Base-by-base conservation (phyloP, 2,329 filamentous ascomycete species). In the Arthrobotrys sphaeroides region DNA sequence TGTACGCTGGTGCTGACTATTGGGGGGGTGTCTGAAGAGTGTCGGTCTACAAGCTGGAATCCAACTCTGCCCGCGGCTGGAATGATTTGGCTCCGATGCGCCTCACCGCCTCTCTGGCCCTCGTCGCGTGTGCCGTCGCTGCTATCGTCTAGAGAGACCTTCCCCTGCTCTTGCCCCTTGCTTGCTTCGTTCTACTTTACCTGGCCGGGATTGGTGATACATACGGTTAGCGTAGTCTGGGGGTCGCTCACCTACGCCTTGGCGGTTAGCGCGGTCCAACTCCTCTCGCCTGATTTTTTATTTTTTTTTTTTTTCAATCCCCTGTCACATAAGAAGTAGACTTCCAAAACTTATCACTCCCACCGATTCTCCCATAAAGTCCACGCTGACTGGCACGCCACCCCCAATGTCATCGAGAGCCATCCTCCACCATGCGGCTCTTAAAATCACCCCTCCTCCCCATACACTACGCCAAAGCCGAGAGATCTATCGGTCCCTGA, bases 361-460 rank as follows among this genome's bases (percentile, higher is more conserved):
- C 26, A 18, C 13, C 16, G 5, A 43, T 12, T 5, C 3, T 12
- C 16, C n/a, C 22, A 13, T 43, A 26, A 45, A 43, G 13, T 20
- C 36, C n/a, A 33, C 1, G n/a, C 16, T 22, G 49, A 38, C 22
- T 36, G 47, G 16, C 10, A 47, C 24, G 22, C 13, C 4, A 38
- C n/a, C 2, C 31, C 59, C 18, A 45, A 74, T 74, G 70, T 4
- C 70, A 1, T 43, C 45, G 9, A 66, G 70, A 26, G 28, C 36
- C 13, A 49, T 61, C 16, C 59, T 69, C 2, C 40, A 76, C 33
- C 66, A 76, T 66, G 64, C 65, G 13, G 59, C 64, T 10, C 20
- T 70, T 16, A 69, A 51, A 31, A 70, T 76, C 47, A 69, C 51
- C 26, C 72, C 72, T 5, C 57, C 72, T n/a, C 64, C 72, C 20